Conservation (phyloP, 2,329 filamentous ascomycete species). For the Nemania abortiva region DNA sequence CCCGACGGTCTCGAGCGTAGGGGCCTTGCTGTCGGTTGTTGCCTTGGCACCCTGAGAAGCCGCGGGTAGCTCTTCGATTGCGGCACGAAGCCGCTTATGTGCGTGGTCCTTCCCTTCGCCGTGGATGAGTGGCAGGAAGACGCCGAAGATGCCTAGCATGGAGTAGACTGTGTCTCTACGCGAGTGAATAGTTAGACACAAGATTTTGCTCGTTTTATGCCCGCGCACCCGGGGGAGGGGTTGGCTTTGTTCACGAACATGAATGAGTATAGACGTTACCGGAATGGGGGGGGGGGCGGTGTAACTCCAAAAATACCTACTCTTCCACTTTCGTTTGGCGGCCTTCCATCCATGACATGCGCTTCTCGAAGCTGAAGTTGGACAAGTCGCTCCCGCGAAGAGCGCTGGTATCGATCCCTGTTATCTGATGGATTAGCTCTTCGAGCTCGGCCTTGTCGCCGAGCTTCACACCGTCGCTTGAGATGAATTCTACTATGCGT, state of each 20-base stretch:
- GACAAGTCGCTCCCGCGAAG: constrained; percentile 16
- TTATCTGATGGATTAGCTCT: constrained; percentile 5
- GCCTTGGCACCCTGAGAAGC: neutral
- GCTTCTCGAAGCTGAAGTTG: constrained; percentile 15
- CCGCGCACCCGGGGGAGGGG: too few species aligned
- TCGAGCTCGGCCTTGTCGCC: constrained; percentile 18
- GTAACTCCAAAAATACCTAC: neutral
- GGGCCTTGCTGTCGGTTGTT: neutral
- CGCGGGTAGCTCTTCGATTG: neutral
- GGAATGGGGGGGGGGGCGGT: neutral
- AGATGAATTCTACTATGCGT: constrained; percentile 18
- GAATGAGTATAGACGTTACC: neutral
- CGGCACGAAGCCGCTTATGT: constrained; percentile 23
- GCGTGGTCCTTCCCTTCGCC: constrained; percentile 39
- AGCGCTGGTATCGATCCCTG: constrained; percentile 12
- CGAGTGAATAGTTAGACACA: constrained; percentile 11
- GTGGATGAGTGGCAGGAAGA: constrained; percentile 28
- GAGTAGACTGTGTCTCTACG: constrained; percentile 38
- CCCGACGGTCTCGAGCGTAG: neutral
- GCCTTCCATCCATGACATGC: constrained; percentile 25
- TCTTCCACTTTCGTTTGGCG: constrained; percentile 33
- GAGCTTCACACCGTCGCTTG: neutral
- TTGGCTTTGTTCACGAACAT: neutral
- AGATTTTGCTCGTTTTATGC: neutral
- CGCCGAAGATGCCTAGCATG: constrained; percentile 39